These are phyloP conservation scores for Ceratocystis cacaofunesta DNA, from an alignment of 2,329 filamentous ascomycete genomes.

Conservation along the genomic window DNA sequence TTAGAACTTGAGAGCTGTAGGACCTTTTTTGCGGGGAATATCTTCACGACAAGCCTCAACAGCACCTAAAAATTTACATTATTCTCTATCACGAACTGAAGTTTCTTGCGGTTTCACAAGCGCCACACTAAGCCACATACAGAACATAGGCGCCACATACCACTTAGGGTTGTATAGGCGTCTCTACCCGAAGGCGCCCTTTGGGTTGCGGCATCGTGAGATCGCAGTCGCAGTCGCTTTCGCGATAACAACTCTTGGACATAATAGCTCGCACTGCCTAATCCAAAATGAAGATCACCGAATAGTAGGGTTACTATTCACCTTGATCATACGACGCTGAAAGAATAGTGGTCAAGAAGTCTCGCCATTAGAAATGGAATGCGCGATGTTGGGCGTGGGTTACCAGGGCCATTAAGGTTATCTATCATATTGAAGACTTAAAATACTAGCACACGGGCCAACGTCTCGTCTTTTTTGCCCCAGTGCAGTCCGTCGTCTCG, in stretches of 20 bases:
- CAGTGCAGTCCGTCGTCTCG: background rate
- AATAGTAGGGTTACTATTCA: background rate
- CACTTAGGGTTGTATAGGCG: no score
- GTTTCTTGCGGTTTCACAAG: conserved; percentile 8
- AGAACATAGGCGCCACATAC: background rate
- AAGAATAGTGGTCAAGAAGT: background rate
- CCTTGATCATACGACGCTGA: background rate
- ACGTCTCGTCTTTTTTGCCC: background rate
- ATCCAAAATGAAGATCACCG: no score
- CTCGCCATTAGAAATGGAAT: background rate
- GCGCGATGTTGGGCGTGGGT: background rate
- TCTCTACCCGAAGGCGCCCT: no score
- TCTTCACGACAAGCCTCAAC: background rate
- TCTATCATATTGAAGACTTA: background rate
- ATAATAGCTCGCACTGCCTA: background rate
- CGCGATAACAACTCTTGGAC: background rate
- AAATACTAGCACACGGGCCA: background rate
- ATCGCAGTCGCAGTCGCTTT: background rate
- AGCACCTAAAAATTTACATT: background rate
- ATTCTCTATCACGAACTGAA: background rate
- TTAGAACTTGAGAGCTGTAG: background rate
- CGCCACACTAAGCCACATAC: background rate
- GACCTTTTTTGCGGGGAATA: background rate
- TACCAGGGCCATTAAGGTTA: background rate
- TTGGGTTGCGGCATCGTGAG: no score